Base-by-base conservation (phyloP, 257 asterid genomes). In the Gentiana macrophylla region DNA sequence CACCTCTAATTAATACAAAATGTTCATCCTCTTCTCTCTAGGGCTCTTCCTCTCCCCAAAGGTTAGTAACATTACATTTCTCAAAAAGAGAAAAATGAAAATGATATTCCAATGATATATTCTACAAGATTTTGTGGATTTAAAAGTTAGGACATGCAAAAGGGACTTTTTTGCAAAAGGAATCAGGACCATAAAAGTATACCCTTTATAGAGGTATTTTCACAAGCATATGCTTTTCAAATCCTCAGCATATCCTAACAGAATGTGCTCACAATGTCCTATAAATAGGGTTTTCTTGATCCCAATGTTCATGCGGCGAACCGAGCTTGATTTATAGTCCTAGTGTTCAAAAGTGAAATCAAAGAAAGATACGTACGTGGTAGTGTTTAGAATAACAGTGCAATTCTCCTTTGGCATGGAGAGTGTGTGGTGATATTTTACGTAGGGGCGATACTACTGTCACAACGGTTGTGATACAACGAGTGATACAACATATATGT, bases 361-460 rank as follows among this genome's bases (percentile, higher is more conserved):
- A 5, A 32, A 3, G 35, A 37, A 41, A 43, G 24, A 24, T 24
- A 24, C 24, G 24, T 24, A 24, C 24, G 24, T 24, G 24, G 60
- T 45, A 53, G 60, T 6, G 55, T 48, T 6, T 33, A 8, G 54
- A 62, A 62, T 62, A 43, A 53, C 67, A 53, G 48, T 24, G 85
- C 37, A 61, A 69, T 72, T 52, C 81, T 68, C 81, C 73, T 62
- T 63, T 48, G 81, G 83, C 78, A 78, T 51, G 74, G 62, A 62
- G 33, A 60, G 54, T 71, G 64, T 73, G 83, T 41, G 5, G 9
- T 5, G 46, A 41, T 41, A 41, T 1, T 41, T 41, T 5, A 24
- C 24, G 24, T 24, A 0, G 24, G 24, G 24, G 24, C 24, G 24
- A 24, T 24, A 24, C 24, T 24, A 24, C 24, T 24, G 24, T 0